Percentiles rank a stretch among this genome's conserved stretches.
These are phyloP conservation scores for Lactuca saligna DNA, from an alignment of 129 eudicot species.

Conservation along the genomic window DNA sequence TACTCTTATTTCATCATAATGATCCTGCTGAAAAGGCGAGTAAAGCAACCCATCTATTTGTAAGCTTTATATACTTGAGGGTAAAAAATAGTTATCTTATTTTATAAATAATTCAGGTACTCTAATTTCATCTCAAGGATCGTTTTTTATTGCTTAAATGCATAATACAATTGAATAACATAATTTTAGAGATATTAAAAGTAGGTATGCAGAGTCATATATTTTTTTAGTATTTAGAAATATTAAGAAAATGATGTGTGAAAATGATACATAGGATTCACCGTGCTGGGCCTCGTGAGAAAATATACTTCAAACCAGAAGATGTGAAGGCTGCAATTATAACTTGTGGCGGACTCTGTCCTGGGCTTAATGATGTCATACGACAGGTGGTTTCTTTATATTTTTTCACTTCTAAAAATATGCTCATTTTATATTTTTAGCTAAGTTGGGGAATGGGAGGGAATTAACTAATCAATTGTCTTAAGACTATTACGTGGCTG, in stretches of 20 bases:
- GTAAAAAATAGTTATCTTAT: too few species aligned
- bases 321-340: constrained; percentile 93
- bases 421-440: background rate
- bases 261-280: constrained; percentile 67
- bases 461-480: too few species aligned
- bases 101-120: background rate
- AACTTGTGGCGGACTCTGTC: constrained; percentile 98
- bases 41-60: too few species aligned
- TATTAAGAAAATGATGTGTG: constrained; percentile 7
- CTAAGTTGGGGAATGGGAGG: background rate
- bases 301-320: constrained; percentile 92
- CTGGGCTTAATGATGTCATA: constrained; percentile 95
- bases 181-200: too few species aligned
- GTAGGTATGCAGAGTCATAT: too few species aligned
- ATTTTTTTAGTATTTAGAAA: background rate
- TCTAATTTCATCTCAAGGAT: background rate
- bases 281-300: constrained; percentile 98
- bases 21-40: too few species aligned
- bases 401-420: background rate
- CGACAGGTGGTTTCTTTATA: constrained; percentile 57
- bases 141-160: too few species aligned
- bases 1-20: background rate
- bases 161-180: too few species aligned
- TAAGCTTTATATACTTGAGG: too few species aligned
- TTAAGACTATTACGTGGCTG: too few species aligned